Percentiles rank a stretch among this genome's conserved stretches.
Conservation (phyloP, 352 stramenopile genomes). For the Phytophthora cryptogea region DNA sequence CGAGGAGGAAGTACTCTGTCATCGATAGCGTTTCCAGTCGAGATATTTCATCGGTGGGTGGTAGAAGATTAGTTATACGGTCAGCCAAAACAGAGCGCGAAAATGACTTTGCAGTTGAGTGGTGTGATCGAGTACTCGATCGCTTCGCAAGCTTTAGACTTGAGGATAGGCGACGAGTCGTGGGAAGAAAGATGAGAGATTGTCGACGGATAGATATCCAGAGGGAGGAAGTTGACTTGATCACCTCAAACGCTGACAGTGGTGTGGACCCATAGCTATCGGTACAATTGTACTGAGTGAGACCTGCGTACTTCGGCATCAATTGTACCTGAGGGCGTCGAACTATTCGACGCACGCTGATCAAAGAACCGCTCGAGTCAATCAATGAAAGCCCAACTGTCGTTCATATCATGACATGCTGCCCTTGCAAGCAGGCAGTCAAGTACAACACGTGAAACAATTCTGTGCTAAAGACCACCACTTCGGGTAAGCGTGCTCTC, state of each 20-base stretch:
- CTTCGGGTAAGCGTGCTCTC: constrained; percentile 23
- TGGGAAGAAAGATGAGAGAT: not conserved
- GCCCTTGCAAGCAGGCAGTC: constrained; percentile 18
- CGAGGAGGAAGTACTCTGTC: constrained; percentile 27
- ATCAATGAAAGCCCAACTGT: constrained; percentile 13
- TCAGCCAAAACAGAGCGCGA: no score
- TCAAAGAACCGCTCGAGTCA: not conserved
- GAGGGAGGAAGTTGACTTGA: not conserved
- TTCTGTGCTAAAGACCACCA: constrained; percentile 27
- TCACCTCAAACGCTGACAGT: not conserved
- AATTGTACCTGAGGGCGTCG: not conserved
- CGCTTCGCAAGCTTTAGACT: constrained; percentile 8
- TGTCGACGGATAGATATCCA: not conserved
- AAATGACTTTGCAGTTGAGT: no score
- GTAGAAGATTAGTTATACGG: no score
- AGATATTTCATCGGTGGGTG: not conserved
- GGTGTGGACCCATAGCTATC: not conserved
- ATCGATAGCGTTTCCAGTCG: constrained; percentile 19
- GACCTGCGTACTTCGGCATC: not conserved
- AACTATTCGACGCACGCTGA: constrained; percentile 9
- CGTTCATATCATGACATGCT: constrained; percentile 7
- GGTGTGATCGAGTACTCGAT: constrained; percentile 1
- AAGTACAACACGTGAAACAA: constrained; percentile 31
- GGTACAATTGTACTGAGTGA: not conserved
- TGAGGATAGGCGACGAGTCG: not conserved